A percentile compares a stretch with the other conserved stretches of the same genome.
Evolutionary conservation across 352 stramenopile genomes (phyloP).

Genomic region (Phytopythium kandeliae): DNA sequence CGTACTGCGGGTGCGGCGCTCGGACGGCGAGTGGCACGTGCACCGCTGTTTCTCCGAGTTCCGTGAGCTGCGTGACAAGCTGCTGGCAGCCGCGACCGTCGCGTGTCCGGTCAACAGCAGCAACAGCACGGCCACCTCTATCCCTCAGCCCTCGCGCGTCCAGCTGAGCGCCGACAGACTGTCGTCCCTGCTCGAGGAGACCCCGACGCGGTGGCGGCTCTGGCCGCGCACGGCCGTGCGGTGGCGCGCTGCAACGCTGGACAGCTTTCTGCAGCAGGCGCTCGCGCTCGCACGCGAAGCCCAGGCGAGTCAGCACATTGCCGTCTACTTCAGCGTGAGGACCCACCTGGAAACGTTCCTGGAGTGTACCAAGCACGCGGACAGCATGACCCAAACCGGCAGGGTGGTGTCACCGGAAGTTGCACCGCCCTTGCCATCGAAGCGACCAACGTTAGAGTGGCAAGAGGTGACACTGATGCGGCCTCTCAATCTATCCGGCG

Average conservation of each 20-base stretch:
- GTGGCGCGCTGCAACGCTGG: slow-evolving; percentile 50
- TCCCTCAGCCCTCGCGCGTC: slow-evolving; percentile 1
- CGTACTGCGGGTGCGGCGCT: slow-evolving; percentile 58
- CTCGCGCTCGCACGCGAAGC: slow-evolving; percentile 48
- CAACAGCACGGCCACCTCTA: neutral
- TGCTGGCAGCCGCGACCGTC: slow-evolving; percentile 25
- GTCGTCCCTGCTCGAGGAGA: slow-evolving; percentile 60
- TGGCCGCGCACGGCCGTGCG: slow-evolving; percentile 65
- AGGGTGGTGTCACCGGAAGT: no score
- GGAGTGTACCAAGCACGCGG: slow-evolving; percentile 31
- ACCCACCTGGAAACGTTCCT: slow-evolving; percentile 64
- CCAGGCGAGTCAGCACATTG: slow-evolving; percentile 52
- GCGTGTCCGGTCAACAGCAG: neutral
- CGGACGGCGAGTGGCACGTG: slow-evolving; percentile 45
- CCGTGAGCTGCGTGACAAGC: slow-evolving; percentile 61
- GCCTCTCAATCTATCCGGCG: slow-evolving; percentile 19
- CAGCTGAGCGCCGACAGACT: slow-evolving; percentile 38
- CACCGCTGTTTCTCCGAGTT: slow-evolving; percentile 74
- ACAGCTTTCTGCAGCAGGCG: slow-evolving; percentile 53
- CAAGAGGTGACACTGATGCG: slow-evolving; percentile 4
- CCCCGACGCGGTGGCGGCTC: slow-evolving; percentile 58
- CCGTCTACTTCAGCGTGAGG: slow-evolving; percentile 71
- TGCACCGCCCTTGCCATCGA: no score
- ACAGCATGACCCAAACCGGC: no score
- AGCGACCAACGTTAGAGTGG: neutral